These are phyloP conservation scores for Pluteus cervinus DNA, from an alignment of 768 basidiomycete genomes.

Conservation along the genomic window DNA sequence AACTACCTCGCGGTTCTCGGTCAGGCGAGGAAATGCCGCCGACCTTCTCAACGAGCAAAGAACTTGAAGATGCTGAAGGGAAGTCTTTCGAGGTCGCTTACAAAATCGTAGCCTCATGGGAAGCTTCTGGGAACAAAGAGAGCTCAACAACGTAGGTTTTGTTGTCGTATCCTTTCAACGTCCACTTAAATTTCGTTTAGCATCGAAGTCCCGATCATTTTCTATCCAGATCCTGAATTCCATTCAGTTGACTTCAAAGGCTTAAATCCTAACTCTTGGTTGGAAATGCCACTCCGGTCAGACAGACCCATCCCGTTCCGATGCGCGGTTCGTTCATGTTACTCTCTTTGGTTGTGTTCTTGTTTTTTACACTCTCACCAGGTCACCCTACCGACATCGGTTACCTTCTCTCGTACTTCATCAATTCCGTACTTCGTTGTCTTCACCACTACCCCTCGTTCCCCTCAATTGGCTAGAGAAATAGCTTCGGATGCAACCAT, in stretches of 20 bases:
- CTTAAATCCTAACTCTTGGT: constrained; percentile 47
- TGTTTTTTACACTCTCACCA: constrained; percentile 16
- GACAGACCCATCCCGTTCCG: constrained; percentile 60
- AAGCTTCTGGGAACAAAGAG: constrained; percentile 39
- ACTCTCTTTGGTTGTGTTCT: constrained; percentile 5
- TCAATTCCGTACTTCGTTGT: constrained; percentile 71
- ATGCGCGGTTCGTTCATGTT: constrained; percentile 49
- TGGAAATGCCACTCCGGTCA: constrained; percentile 59
- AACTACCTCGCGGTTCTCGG: constrained; percentile 43
- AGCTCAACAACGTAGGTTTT: constrained; percentile 29
- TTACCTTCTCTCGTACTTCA: constrained; percentile 53
- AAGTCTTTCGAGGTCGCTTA: constrained; percentile 43
- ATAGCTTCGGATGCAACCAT: constrained; percentile 69
- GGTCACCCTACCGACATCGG: constrained; percentile 60
- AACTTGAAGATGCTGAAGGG: constrained; percentile 15
- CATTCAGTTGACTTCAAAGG: constrained; percentile 46
- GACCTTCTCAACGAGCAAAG: constrained; percentile 39
- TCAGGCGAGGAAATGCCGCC: constrained; percentile 58
- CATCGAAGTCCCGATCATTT: constrained; percentile 58
- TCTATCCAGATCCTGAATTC: constrained; percentile 55
- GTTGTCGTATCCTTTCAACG: constrained; percentile 6
- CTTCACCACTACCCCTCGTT: constrained; percentile 59
- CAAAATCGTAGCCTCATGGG: constrained; percentile 52
- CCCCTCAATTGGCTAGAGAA: constrained; percentile 48
- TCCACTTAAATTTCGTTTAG: constrained; percentile 24